These are phyloP conservation scores for Microsporum ferrugineum DNA, from an alignment of 2,329 filamentous ascomycete genomes.

Conservation along the genomic window DNA sequence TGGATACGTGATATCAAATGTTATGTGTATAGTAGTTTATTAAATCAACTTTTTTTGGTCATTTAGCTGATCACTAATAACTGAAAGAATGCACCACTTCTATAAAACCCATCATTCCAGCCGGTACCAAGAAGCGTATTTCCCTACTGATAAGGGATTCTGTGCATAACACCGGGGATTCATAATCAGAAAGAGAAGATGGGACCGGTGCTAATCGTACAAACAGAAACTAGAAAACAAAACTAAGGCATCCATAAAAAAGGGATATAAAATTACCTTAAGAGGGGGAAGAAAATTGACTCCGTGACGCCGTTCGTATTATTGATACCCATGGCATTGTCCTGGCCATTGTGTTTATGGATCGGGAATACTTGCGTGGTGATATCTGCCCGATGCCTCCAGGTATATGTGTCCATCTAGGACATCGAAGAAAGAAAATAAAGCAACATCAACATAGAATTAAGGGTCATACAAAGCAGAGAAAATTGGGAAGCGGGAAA, in stretches of 20 bases:
- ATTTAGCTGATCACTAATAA: neutral
- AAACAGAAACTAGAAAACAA: neutral
- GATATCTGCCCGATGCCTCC: neutral
- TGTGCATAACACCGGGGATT: neutral
- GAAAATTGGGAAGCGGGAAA: neutral
- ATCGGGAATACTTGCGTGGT: neutral
- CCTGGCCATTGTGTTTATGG: neutral
- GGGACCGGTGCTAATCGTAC: neutral
- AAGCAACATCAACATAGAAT: slow-evolving; percentile 6
- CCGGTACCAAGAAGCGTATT: neutral
- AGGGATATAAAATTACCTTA: neutral
- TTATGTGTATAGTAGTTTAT: neutral
- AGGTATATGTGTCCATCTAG: neutral
- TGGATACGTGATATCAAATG: neutral
- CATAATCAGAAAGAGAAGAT: neutral
- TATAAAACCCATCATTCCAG: neutral
- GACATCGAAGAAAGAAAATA: neutral
- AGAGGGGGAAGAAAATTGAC: neutral
- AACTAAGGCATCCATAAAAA: neutral
- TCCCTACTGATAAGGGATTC: neutral
- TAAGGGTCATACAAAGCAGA: slow-evolving; percentile 4
- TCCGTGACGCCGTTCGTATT: neutral
- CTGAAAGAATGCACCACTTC: neutral
- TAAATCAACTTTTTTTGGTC: slow-evolving; percentile 1
- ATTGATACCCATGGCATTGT: neutral